Evolutionary conservation across 805 yeast species (phyloP).

Genomic region (Ogataea polymorpha): DNA sequence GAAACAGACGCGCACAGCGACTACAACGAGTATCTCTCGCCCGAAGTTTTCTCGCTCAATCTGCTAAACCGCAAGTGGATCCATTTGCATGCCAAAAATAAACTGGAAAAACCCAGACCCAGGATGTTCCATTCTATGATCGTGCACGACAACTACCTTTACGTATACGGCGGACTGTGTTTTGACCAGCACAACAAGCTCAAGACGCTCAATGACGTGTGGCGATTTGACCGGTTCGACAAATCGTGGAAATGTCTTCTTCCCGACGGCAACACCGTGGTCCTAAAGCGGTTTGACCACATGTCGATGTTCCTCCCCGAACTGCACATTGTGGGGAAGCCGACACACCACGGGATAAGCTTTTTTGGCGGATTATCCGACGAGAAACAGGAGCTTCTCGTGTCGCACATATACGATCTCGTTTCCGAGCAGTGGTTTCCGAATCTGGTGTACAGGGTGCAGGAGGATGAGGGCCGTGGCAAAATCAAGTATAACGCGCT

Average conservation of each 20-base stretch:
- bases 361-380: slow-evolving; percentile 54
- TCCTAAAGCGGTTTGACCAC: slow-evolving; percentile 48
- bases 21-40: slow-evolving; percentile 44
- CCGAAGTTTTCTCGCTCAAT: slow-evolving; percentile 60
- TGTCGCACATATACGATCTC: slow-evolving; percentile 43
- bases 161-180: slow-evolving; percentile 63
- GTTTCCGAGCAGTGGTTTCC: slow-evolving; percentile 32
- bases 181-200: slow-evolving; percentile 38
- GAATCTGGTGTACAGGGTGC: slow-evolving; percentile 5
- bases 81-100: slow-evolving; percentile 34
- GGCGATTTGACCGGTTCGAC: slow-evolving; percentile 59
- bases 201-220: slow-evolving; percentile 58
- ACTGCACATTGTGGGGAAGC: slow-evolving; percentile 33
- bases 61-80: slow-evolving; percentile 59
- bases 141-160: slow-evolving; percentile 47
- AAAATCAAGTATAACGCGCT: neutral
- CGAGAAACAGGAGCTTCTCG: slow-evolving; percentile 32
- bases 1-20: slow-evolving; percentile 8
- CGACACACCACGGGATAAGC: slow-evolving; percentile 45
- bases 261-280: slow-evolving; percentile 29
- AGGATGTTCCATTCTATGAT: slow-evolving; percentile 61
- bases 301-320: slow-evolving; percentile 42
- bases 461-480: neutral
- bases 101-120: slow-evolving; percentile 35
- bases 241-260: slow-evolving; percentile 53